Evolutionary conservation across 148 eudicot species (phyloP).

Genomic region (Silene latifolia): DNA sequence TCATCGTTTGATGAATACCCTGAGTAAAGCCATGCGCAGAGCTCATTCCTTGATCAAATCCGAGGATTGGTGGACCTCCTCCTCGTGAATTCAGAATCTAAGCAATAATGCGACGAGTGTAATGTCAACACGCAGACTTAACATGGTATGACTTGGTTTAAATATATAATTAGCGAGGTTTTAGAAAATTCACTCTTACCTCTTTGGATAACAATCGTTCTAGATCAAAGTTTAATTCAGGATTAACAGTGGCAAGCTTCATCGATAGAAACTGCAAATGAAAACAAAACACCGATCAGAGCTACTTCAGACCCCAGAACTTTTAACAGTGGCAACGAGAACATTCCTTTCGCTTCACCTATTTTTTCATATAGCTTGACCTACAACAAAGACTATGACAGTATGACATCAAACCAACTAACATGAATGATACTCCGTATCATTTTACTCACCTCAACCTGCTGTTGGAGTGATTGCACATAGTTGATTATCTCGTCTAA

Average conservation of each 20-base stretch:
- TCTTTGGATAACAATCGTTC: conserved; percentile 82
- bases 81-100: conserved; percentile 62
- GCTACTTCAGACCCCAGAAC: background rate
- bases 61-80: conserved; percentile 38
- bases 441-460: conserved; percentile 74
- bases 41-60: conserved; percentile 55
- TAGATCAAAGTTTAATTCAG: conserved; percentile 64
- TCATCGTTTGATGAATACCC: conserved; percentile 43
- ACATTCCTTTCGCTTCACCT: too few relatives aligned
- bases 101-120: conserved; percentile 1
- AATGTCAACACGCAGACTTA: background rate
- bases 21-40: conserved; percentile 49
- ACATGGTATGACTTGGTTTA: background rate
- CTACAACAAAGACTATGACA: background rate
- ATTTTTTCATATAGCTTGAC: background rate
- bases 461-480: conserved; percentile 92
- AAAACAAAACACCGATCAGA: background rate
- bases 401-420: background rate
- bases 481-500: conserved; percentile 96
- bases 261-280: conserved; percentile 86
- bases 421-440: background rate
- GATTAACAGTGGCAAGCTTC: conserved; percentile 99
- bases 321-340: background rate
- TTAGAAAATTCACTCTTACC: conserved; percentile 36
- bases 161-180: background rate